Evolutionary conservation across 306 rosid genomes (phyloP).

Genomic region (Quercus agrifolia): DNA sequence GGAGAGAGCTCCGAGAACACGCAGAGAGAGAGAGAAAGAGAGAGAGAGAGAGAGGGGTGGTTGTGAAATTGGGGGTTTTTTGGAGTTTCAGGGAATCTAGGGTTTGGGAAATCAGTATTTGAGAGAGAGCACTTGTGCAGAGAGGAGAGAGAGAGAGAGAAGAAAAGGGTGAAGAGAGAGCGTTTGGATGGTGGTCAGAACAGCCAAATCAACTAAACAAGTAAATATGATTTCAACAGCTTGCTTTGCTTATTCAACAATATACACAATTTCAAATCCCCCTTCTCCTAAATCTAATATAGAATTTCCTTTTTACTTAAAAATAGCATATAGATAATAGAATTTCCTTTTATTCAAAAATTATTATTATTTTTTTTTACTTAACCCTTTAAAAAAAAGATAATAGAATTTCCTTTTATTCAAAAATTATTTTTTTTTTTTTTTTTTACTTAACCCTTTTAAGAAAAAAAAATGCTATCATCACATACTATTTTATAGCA

Average conservation of each 20-base stretch:
- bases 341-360: too few species aligned
- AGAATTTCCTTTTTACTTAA: too few species aligned
- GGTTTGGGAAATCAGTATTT: constrained; percentile 28
- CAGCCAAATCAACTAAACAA: constrained; percentile 46
- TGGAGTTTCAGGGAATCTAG: constrained; percentile 36
- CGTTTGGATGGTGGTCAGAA: constrained; percentile 47
- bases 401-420: too few species aligned
- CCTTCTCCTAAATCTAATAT: background rate
- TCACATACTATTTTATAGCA: fast-evolving
- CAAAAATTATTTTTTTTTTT: fast-evolving
- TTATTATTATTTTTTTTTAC: too few species aligned
- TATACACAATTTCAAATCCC: background rate
- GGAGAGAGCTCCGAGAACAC: background rate
- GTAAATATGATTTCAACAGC: constrained; percentile 6
- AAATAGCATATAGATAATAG: too few species aligned
- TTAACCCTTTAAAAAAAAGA: too few species aligned
- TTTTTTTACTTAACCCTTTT: too few species aligned
- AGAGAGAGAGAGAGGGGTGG: background rate
- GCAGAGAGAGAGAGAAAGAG: background rate
- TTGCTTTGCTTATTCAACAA: constrained; percentile 15
- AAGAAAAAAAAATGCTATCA: too few species aligned
- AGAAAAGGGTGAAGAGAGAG: constrained; percentile 31
- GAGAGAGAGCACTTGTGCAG: constrained; percentile 19
- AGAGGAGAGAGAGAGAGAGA: constrained; percentile 15
- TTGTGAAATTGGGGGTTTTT: background rate